Percentiles rank a stretch among this genome's conserved stretches.
phyloP scores from a whole-genome alignment of 495 filamentous ascomycete genomes.

The Tuber brumale region DNA sequence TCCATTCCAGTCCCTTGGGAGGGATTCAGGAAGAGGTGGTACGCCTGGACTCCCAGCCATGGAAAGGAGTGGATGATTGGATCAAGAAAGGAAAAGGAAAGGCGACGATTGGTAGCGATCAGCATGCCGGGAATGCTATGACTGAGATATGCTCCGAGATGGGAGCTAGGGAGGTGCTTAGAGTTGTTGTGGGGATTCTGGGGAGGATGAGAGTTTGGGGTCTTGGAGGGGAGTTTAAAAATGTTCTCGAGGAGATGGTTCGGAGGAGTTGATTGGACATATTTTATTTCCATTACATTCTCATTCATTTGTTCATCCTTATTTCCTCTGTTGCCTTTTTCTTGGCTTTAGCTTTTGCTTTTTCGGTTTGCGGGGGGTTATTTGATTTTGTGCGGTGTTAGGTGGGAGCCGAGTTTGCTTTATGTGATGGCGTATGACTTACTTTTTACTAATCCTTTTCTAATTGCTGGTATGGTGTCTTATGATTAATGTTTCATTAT shows the following conservation, averaged over 20 bases:
- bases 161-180: constrained; percentile 37
- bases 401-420: neutral
- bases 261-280: constrained; percentile 15
- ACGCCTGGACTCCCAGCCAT: constrained; percentile 36
- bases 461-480: neutral
- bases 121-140: constrained; percentile 31
- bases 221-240: constrained; percentile 40
- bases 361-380: constrained; percentile 2
- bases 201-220: constrained; percentile 41
- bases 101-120: constrained; percentile 37
- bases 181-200: constrained; percentile 40
- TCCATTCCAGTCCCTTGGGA: constrained; percentile 19
- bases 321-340: neutral
- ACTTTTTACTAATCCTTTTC: neutral
- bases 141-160: constrained; percentile 38
- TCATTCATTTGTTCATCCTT: neutral
- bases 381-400: neutral
- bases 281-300: neutral
- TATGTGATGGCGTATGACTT: neutral
- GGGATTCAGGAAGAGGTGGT: constrained; percentile 35
- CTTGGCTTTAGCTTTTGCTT: neutral
- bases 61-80: constrained; percentile 38
- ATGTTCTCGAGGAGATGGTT: constrained; percentile 40
- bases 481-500: neutral
- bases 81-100: constrained; percentile 37